Percentiles rank a stretch among this genome's conserved stretches.
Conservation (phyloP, 2,329 filamentous ascomycete species). For the Bipolaris oryzae region DNA sequence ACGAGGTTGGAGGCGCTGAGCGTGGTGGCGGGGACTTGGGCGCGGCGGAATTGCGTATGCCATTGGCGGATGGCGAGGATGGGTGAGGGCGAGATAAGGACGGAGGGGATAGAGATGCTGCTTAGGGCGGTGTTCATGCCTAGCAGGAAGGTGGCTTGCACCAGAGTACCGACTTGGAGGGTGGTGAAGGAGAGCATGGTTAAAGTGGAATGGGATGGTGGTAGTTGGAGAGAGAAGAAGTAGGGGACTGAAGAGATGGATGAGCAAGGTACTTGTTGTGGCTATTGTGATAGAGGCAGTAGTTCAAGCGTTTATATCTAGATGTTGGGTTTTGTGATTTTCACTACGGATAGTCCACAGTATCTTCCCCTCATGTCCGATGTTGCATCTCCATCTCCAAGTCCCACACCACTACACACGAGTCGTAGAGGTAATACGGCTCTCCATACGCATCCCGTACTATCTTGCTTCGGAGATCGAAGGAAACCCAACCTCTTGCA, state of each 20-base stretch:
- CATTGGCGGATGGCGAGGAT: conserved; percentile 7
- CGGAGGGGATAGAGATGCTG: conserved; percentile 2
- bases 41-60: conserved; percentile 3
- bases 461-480: neutral
- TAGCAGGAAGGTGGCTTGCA: conserved; percentile 7
- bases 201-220: neutral
- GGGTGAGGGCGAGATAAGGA: neutral
- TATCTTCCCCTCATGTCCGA: neutral
- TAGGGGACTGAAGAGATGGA: neutral
- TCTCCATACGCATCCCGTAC: neutral
- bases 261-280: neutral
- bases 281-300: neutral
- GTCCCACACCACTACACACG: neutral
- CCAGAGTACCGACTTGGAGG: conserved; percentile 1
- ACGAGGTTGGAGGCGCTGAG: neutral
- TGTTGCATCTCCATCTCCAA: neutral
- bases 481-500: neutral
- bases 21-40: neutral
- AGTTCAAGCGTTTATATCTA: neutral
- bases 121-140: neutral
- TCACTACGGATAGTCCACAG: neutral
- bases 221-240: neutral
- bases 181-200: conserved; percentile 1
- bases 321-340: neutral
- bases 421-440: neutral